These are phyloP conservation scores for Cajanus cajan DNA, from an alignment of 306 rosid genomes.

Conservation along the genomic window DNA sequence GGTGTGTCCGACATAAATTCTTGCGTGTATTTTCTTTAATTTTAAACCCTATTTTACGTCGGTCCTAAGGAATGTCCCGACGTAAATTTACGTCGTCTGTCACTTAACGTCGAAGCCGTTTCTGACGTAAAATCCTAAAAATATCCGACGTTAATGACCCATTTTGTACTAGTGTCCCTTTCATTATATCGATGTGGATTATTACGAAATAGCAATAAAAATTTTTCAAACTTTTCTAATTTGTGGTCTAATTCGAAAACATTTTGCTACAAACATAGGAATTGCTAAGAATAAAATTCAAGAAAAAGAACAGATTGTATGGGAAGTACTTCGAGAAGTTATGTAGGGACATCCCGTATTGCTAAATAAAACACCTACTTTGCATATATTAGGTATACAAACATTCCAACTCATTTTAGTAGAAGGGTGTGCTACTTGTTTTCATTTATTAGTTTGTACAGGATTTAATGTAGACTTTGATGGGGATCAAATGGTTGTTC, in stretches of 20 bases:
- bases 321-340: slow-evolving; percentile 9
- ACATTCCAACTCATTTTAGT: neutral
- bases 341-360: neutral
- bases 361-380: neutral
- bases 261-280: neutral
- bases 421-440: too few species aligned
- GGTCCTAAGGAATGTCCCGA: too few species aligned
- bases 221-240: neutral
- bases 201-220: too few species aligned
- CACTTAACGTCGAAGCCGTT: too few species aligned
- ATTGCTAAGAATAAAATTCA: neutral
- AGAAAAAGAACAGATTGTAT: neutral
- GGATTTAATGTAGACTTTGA: neutral
- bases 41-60: too few species aligned
- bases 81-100: too few species aligned
- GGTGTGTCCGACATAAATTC: too few species aligned
- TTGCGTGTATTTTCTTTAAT: too few species aligned
- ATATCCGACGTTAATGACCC: too few species aligned
- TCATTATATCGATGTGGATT: too few species aligned
- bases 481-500: neutral
- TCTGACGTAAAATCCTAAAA: too few species aligned
- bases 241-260: neutral
- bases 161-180: too few species aligned
- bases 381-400: neutral
- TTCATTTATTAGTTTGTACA: neutral